These are phyloP conservation scores for Gracilaria domingensis DNA, from an alignment of 23 red algal species.

Conservation along the genomic window DNA sequence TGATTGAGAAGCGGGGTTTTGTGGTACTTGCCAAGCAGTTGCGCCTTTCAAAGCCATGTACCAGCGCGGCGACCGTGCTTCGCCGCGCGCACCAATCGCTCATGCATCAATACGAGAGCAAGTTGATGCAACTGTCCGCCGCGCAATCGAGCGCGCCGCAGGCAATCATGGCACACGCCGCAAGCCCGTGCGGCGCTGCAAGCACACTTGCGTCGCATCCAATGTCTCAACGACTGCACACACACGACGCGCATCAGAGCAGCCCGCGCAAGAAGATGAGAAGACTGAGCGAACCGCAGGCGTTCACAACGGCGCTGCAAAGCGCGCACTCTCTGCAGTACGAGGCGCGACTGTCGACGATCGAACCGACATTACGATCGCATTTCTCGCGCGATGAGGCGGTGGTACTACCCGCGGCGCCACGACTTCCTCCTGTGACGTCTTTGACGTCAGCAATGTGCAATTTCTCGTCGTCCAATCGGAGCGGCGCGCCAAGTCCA, in stretches of 20 bases:
- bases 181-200: too few species aligned
- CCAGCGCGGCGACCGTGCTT: constrained; percentile 82
- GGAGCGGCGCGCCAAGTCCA: too few species aligned
- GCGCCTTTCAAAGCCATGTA: constrained; percentile 72
- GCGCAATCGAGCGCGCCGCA: background rate
- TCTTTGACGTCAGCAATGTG: background rate
- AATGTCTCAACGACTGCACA: background rate
- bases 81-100: constrained; percentile 78
- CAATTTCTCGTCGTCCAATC: too few species aligned
- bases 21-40: constrained; percentile 74
- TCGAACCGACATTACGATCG: background rate
- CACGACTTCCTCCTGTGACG: background rate
- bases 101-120: constrained; percentile 84
- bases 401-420: background rate
- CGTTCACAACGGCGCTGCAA: background rate
- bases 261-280: constrained; percentile 6
- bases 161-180: too few species aligned
- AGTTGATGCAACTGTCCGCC: constrained; percentile 60
- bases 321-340: background rate
- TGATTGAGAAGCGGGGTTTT: constrained; percentile 83
- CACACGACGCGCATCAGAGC: background rate
- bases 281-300: background rate
- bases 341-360: background rate
- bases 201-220: background rate
- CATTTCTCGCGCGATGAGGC: background rate